These are phyloP conservation scores for Trifolium pratense DNA, from an alignment of 306 rosid genomes.

Conservation along the genomic window DNA sequence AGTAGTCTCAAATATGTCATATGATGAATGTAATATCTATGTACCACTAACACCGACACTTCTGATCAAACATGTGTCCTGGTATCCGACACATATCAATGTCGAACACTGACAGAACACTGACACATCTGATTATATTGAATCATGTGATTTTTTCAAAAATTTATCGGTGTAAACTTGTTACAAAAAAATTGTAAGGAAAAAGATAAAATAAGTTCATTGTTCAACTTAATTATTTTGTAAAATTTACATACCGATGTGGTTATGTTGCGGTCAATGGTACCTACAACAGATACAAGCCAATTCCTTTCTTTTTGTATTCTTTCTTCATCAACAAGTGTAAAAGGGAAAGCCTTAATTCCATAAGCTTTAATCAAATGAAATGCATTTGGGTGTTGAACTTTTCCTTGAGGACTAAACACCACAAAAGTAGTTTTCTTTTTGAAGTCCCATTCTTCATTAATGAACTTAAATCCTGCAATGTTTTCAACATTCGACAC, in stretches of 20 bases:
- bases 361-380: slow-evolving; percentile 63
- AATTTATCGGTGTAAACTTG: too few relatives aligned
- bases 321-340: not conserved
- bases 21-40: too few relatives aligned
- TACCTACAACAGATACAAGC: slow-evolving; percentile 30
- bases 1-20: too few relatives aligned
- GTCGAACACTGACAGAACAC: too few relatives aligned
- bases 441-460: slow-evolving; percentile 65
- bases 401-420: slow-evolving; percentile 60
- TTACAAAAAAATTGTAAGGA: too few relatives aligned
- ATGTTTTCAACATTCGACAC: slow-evolving; percentile 41
- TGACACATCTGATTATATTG: too few relatives aligned
- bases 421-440: slow-evolving; percentile 58
- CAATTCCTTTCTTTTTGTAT: slow-evolving; percentile 32
- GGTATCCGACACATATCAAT: too few relatives aligned
- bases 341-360: slow-evolving; percentile 58
- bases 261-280: slow-evolving; percentile 20
- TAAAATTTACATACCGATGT: slow-evolving; percentile 49
- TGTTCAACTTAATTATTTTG: not conserved
- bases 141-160: too few relatives aligned
- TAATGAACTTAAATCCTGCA: slow-evolving; percentile 61
- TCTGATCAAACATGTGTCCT: too few relatives aligned
- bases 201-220: too few relatives aligned
- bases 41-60: too few relatives aligned
- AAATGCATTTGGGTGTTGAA: slow-evolving; percentile 55